Percentiles rank a stretch among this genome's conserved stretches.
phyloP scores from a whole-genome alignment of 176 grass and related monocot genomes.

The Carex littledalei region DNA sequence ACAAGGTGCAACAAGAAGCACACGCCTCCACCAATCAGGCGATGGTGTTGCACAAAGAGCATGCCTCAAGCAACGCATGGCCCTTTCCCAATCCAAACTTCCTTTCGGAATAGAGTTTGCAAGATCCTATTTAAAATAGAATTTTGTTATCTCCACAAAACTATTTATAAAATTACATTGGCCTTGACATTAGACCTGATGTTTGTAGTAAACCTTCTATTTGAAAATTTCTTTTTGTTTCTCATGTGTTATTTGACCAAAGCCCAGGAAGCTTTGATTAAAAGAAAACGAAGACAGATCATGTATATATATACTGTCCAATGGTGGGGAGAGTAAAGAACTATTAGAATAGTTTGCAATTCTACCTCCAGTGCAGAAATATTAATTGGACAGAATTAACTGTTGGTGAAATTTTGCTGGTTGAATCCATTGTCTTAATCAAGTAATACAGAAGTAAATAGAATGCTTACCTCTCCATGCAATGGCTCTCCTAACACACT shows the following conservation, averaged over 20 bases:
- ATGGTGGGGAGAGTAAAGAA: not conserved
- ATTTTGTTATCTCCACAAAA: slow-evolving; percentile 14
- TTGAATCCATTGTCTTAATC: not conserved
- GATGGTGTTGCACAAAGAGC: slow-evolving; percentile 91
- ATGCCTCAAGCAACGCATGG: slow-evolving; percentile 92
- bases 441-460: slow-evolving; percentile 9
- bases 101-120: slow-evolving; percentile 80
- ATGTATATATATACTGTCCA: not conserved
- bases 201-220: not conserved
- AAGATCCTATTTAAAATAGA: slow-evolving; percentile 64
- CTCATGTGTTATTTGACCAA: not conserved
- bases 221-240: not conserved
- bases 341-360: not conserved
- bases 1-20: slow-evolving; percentile 93
- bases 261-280: not conserved
- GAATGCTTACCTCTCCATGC: slow-evolving; percentile 74
- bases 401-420: not conserved
- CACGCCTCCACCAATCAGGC: slow-evolving; percentile 98
- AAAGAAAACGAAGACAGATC: not conserved
- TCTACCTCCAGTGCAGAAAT: not conserved
- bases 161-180: not conserved
- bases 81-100: slow-evolving; percentile 93
- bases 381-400: not conserved
- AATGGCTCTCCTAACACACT: slow-evolving; percentile 89
- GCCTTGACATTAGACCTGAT: not conserved